A percentile compares a stretch with the other conserved stretches of the same genome.
These are phyloP conservation scores for Quaeritorhiza haematococci DNA, from an alignment of 371 early-diverging fungal genomes.

Conservation along the genomic window DNA sequence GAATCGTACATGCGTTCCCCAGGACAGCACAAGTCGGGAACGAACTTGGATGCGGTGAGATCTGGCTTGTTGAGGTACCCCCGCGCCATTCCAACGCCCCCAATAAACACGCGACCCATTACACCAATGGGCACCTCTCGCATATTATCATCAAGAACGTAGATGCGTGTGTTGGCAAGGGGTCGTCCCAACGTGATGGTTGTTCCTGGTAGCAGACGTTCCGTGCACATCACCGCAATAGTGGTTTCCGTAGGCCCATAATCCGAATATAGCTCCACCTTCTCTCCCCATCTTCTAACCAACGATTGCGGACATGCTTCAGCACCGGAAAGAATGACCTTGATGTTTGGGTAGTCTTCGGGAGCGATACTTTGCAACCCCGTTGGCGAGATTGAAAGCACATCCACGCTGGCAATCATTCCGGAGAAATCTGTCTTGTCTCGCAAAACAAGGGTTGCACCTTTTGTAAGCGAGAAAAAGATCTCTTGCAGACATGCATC, in stretches of 20 bases:
- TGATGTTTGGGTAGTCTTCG: conserved; percentile 14
- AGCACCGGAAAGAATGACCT: conserved; percentile 10
- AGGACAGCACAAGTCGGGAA: background rate
- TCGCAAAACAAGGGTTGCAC: conserved; percentile 20
- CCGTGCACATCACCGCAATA: background rate
- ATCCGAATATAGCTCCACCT: conserved; percentile 3
- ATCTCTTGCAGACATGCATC: conserved; percentile 21
- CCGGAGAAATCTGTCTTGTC: conserved; percentile 9
- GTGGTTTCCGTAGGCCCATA: conserved; percentile 8
- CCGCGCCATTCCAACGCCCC: conserved; percentile 11
- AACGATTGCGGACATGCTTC: conserved; percentile 9
- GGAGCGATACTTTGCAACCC: conserved; percentile 5
- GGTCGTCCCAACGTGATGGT: conserved; percentile 5
- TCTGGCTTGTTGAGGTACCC: conserved; percentile 14
- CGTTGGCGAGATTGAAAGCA: too few relatives aligned
- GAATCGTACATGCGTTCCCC: conserved; percentile 26
- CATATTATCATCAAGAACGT: conserved; percentile 5
- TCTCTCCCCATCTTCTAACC: conserved; percentile 12
- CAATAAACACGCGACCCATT: conserved; percentile 20
- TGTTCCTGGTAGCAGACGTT: background rate
- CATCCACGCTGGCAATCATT: too few relatives aligned
- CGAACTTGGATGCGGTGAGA: conserved; percentile 8
- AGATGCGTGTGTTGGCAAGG: conserved; percentile 1
- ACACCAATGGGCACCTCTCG: conserved; percentile 12
- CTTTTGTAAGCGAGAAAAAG: conserved; percentile 7